Evolutionary conservation across 2,329 filamentous ascomycete genomes (phyloP).

Genomic region (Trichoderma simmonsii): DNA sequence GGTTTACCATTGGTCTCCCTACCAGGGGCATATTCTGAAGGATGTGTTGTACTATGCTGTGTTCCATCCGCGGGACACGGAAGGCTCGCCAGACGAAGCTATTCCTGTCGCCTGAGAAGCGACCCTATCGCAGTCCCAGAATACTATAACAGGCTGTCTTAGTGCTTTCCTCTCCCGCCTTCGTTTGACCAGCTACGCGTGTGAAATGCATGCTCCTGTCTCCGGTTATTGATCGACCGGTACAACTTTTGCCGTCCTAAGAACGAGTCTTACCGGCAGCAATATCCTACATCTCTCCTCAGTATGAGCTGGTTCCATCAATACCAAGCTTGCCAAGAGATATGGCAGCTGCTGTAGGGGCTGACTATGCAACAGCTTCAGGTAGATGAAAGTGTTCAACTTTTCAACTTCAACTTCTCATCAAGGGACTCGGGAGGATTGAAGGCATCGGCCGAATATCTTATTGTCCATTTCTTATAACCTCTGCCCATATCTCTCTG

Average conservation of each 20-base stretch:
- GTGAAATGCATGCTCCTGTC: not conserved
- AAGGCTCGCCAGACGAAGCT: not conserved
- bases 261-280: not conserved
- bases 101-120: not conserved
- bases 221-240: not conserved
- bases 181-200: not conserved
- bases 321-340: not conserved
- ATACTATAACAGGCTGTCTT: not conserved
- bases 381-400: not conserved
- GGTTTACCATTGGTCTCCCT: not conserved
- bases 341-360: not conserved
- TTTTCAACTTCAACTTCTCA: too few relatives aligned
- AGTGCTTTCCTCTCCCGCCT: not conserved
- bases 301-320: not conserved
- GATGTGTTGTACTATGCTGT: not conserved
- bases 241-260: not conserved
- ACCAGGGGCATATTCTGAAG: not conserved
- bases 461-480: not conserved
- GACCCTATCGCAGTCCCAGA: not conserved
- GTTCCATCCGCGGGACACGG: not conserved
- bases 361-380: not conserved
- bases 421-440: too few relatives aligned
- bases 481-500: not conserved
- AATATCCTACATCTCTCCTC: not conserved
- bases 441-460: not conserved